A percentile compares a stretch with the other conserved stretches of the same genome.
Conservation (phyloP, 2,329 filamentous ascomycete species). For the Microsporum canis region DNA sequence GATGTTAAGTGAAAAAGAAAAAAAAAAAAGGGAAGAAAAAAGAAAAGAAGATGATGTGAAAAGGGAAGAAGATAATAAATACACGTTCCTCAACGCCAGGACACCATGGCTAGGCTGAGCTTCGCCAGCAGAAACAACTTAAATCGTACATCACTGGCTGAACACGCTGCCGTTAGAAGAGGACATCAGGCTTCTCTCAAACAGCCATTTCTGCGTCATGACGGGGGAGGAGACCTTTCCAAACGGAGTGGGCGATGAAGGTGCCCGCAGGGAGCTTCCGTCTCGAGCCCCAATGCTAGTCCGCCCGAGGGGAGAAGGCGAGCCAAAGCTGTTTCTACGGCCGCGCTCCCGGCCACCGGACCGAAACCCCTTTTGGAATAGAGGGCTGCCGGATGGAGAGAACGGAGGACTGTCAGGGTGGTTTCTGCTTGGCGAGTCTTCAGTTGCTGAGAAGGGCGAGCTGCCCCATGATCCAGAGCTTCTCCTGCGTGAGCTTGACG, state of each 20-base stretch:
- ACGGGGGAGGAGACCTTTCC: constrained; percentile 61
- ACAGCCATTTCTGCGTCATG: constrained; percentile 89
- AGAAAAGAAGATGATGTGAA: background rate
- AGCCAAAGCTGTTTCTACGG: constrained; percentile 54
- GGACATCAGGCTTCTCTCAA: constrained; percentile 56
- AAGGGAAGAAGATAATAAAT: background rate
- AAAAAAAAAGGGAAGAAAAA: background rate
- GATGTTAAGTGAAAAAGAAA: background rate
- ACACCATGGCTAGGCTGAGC: background rate
- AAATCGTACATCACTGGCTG: background rate
- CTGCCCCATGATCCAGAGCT: constrained; percentile 29
- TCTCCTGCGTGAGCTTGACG: constrained; percentile 45
- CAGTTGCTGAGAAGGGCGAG: constrained; percentile 30
- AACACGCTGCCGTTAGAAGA: constrained; percentile 21
- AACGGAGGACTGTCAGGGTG: constrained; percentile 40
- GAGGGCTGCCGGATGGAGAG: constrained; percentile 43
- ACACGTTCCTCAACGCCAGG: constrained; percentile 1
- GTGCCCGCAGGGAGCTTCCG: constrained; percentile 44
- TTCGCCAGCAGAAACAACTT: background rate
- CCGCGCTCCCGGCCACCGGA: constrained; percentile 26
- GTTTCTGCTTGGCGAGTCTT: constrained; percentile 25
- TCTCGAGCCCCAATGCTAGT: constrained; percentile 28
- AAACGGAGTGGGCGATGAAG: constrained; percentile 58
- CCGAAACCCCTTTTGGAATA: constrained; percentile 58
- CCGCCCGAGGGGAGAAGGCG: constrained; percentile 43